Conservation (phyloP, 1,139 yeast species). For the Hansenula anomala region DNA sequence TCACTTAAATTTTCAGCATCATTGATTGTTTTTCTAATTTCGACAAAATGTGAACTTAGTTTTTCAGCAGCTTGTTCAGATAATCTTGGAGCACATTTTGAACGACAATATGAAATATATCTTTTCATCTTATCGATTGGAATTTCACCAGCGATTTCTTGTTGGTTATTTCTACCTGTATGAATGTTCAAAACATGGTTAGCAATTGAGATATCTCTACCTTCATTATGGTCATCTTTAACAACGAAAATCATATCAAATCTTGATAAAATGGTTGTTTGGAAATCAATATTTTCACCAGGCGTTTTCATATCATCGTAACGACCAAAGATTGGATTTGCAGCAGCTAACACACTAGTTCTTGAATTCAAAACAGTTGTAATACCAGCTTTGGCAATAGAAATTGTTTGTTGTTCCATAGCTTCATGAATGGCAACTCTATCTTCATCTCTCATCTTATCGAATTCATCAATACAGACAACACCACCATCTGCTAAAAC, state of each 20-base stretch:
- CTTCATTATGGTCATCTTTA: constrained; percentile 89
- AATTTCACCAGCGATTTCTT: constrained; percentile 72
- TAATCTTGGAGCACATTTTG: constrained; percentile 89
- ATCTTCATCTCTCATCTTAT: constrained; percentile 98
- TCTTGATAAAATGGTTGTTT: constrained; percentile 92
- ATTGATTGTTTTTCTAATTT: constrained; percentile 81
- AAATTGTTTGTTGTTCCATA: constrained; percentile 98
- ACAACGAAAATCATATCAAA: constrained; percentile 98
- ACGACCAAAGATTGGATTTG: constrained; percentile 95
- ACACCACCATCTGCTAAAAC: constrained; percentile 99
- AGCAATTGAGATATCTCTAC: constrained; percentile 85
- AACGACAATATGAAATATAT: constrained; percentile 84
- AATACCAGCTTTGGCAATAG: constrained; percentile 99
- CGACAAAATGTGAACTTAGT: constrained; percentile 90
- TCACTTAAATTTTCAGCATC: constrained; percentile 76
- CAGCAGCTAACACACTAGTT: constrained; percentile 96
- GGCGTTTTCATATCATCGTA: constrained; percentile 95
- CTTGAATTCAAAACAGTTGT: constrained; percentile 94
- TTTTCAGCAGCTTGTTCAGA: constrained; percentile 88
- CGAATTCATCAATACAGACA: constrained; percentile 98
- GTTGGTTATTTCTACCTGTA: constrained; percentile 56
- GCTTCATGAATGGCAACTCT: constrained; percentile 99
- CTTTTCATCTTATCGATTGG: constrained; percentile 89
- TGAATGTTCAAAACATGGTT: constrained; percentile 94
- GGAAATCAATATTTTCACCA: constrained; percentile 97